Evolutionary conservation across 192 early-diverging fungal genomes (phyloP), one percentile per base, ranked within the genome.

Genomic region (Coemansia furcata): DNA sequence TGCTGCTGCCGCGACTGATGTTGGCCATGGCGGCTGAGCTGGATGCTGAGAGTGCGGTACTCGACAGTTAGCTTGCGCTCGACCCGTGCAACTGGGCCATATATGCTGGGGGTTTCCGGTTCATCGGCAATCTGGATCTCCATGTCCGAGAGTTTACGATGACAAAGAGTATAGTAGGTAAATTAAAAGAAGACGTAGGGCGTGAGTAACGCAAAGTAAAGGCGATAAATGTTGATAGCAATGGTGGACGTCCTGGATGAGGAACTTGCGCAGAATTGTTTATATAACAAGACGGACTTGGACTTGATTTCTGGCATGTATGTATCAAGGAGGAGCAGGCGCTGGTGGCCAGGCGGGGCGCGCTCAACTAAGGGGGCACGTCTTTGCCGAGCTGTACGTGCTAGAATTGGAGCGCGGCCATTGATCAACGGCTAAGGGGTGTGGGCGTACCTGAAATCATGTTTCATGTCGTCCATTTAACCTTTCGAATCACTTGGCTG

Each of bases 51-150:
- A 8, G 66, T 67, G 3, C 55, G 66, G 39, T 19, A 67, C 39
- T 67, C 66, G 32, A 67, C 33, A 10, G 54, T 67, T 11, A 67
- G 46, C 49, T 39, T 54, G 35, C 54, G 65, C 65, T 40, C 65
- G 19, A 66, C 17, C 33, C 59, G 19, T 6, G 44, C 3, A 4
- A 21, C 15, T 15, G 44, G 44, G n/a, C 44, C 44, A 47, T 47
- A 47, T 21, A n/a, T 7, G 6, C 15, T 47, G 44, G 44, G 19
- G 44, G 2, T 8, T 21, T 47, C 44, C 6, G 44, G 44, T 3
- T 47, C 44, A 0, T 47, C 44, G 2, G 44, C 44, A 21, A 47
- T 21, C 44, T 47, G 44, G 19, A 47, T 47, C 19, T 47, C 44
- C 44, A 47, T 47, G 44, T 47, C 17, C 15, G 19, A 47, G 19